A percentile compares a stretch with the other conserved stretches of the same genome.
Conservation (phyloP, 2,329 filamentous ascomycete genomes). For the Calonectria honghensis region DNA sequence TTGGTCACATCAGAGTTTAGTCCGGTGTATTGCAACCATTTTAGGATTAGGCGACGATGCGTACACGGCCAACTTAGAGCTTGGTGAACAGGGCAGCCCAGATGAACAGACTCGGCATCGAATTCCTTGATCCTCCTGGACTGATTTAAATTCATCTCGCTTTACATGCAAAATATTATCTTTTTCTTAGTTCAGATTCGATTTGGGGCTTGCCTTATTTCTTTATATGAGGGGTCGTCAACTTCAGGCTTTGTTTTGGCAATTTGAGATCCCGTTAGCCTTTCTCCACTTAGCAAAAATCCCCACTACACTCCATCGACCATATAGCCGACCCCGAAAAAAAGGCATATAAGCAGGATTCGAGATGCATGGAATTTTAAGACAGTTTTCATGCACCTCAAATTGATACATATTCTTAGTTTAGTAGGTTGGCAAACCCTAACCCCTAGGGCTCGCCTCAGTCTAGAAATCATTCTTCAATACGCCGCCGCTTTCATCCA, state of each 20-base stretch:
- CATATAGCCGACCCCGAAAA: background rate
- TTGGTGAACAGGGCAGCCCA: background rate
- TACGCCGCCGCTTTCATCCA: background rate
- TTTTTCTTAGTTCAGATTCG: too few species aligned
- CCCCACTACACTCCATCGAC: background rate
- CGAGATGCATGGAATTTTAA: too few species aligned
- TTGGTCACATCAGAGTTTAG: background rate
- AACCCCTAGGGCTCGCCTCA: background rate
- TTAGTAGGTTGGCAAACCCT: background rate
- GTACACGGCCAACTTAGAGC: background rate
- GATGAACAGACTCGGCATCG: background rate
- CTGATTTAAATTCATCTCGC: too few species aligned
- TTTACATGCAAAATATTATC: too few species aligned
- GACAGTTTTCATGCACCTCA: too few species aligned
- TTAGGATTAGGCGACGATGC: background rate
- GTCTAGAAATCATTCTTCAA: background rate
- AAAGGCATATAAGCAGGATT: too few species aligned
- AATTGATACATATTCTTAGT: background rate
- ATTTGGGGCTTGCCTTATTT: too few species aligned
- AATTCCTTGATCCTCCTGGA: background rate
- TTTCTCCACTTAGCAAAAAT: background rate
- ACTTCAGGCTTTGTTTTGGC: background rate
- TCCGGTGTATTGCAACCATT: background rate
- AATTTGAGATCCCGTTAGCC: background rate
- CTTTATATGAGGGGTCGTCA: too few species aligned